These are phyloP conservation scores for Abrus precatorius DNA, from an alignment of 306 rosid genomes.

Conservation along the genomic window DNA sequence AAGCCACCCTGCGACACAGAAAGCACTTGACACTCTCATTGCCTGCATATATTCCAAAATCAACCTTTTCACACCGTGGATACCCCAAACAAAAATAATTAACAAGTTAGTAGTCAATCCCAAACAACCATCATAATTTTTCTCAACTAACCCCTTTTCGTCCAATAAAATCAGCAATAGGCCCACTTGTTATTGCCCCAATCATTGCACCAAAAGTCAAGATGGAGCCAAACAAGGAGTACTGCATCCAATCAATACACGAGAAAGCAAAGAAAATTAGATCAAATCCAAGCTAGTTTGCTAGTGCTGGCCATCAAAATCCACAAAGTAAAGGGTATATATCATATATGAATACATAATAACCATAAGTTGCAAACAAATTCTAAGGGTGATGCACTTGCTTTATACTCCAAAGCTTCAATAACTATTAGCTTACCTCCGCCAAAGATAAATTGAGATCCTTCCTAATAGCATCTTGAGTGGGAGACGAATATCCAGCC, in stretches of 20 bases:
- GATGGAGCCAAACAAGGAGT: conserved; percentile 90
- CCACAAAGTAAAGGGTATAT: background rate
- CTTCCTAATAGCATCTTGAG: conserved; percentile 71
- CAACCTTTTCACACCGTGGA: conserved; percentile 4
- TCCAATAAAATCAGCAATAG: conserved; percentile 76
- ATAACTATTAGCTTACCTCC: conserved; percentile 58
- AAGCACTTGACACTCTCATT: conserved; percentile 80
- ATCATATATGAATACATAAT: background rate
- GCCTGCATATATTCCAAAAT: conserved; percentile 69
- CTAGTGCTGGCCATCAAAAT: conserved; percentile 7
- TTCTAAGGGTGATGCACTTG: background rate
- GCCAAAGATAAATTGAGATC: conserved; percentile 77
- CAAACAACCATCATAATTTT: conserved; percentile 28
- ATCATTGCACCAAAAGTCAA: conserved; percentile 96
- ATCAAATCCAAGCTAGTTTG: conserved; percentile 30
- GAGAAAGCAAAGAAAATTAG: conserved; percentile 19
- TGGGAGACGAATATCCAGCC: conserved; percentile 95
- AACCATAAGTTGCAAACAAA: background rate
- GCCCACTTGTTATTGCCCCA: conserved; percentile 94
- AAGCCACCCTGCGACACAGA: conserved; percentile 87
- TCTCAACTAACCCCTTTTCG: conserved; percentile 75
- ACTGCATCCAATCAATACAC: conserved; percentile 56
- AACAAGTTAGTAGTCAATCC: conserved; percentile 1
- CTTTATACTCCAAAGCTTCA: background rate
- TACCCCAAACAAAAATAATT: background rate